Percentiles rank a stretch among this genome's conserved stretches.
Conservation (phyloP, 768 basidiomycete genomes). For the Tephrocybe rancida region DNA sequence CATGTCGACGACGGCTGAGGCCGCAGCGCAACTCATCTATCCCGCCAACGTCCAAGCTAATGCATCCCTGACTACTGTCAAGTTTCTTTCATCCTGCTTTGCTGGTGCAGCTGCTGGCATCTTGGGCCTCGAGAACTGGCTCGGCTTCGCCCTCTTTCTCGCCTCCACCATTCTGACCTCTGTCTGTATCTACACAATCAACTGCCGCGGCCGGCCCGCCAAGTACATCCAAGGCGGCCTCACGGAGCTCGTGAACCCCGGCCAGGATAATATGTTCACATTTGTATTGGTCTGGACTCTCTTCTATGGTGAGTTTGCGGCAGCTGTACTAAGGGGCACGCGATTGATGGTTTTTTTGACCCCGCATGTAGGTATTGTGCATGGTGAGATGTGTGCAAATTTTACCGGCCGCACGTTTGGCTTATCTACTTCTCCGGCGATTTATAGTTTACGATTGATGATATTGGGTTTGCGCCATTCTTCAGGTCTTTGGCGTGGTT, state of each 20-base stretch:
- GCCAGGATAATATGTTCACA: constrained; percentile 89
- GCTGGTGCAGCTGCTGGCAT: constrained; percentile 88
- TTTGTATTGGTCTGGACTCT: constrained; percentile 94
- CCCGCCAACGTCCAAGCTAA: constrained; percentile 69
- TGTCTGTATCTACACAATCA: constrained; percentile 63
- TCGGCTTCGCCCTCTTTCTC: constrained; percentile 81
- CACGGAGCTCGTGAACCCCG: constrained; percentile 75
- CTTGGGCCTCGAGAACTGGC: constrained; percentile 84
- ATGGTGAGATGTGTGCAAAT: constrained; percentile 37
- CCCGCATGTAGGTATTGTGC: constrained; percentile 43
- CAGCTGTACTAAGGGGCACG: constrained; percentile 1
- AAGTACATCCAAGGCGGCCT: constrained; percentile 68
- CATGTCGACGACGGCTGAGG: constrained; percentile 53
- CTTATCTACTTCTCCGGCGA: constrained; percentile 14
- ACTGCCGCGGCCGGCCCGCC: constrained; percentile 65
- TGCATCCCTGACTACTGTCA: constrained; percentile 61
- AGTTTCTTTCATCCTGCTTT: constrained; percentile 83
- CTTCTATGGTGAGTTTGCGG: constrained; percentile 72
- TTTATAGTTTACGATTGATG: constrained; percentile 26
- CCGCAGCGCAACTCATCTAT: constrained; percentile 64
- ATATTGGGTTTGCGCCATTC: background rate
- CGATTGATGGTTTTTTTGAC: background rate
- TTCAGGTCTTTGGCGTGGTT: background rate
- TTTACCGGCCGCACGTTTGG: background rate
- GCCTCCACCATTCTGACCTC: constrained; percentile 69